Evolutionary conservation across 371 early-diverging fungal species (phyloP), one percentile per base, ranked within the genome.

Genomic region (Mucor indicus): DNA sequence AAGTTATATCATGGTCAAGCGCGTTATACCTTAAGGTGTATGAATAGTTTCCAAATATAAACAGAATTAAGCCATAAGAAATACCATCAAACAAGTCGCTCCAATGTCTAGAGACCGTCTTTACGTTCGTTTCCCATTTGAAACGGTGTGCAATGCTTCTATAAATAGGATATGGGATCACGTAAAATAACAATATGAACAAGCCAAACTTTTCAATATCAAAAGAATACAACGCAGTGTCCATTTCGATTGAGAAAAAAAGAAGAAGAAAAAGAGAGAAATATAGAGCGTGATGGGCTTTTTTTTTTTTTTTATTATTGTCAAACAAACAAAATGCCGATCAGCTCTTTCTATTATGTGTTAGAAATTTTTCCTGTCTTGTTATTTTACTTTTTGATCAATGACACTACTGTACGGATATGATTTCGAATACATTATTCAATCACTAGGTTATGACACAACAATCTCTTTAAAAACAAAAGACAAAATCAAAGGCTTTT

Each of bases 41-140:
- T 6, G 89, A 62, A 60, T 91, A 91, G 63, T 87, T 87, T 21
- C 91, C 91, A 75, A 89, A 79, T n/a, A 86, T 80, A 68, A 92
- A 91, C 5, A 91, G 56, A n/a, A 90, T 65, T 17, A 79, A 67
- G 4, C 79, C 71, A 55, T 86, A 87, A 1, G 74, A 58, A 12
- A 86, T 60, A 0, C 77, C 83, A 13, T 67, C 52, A 33, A 83
- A 57, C 4, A 80, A 20, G 56, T 89, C 86, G 48, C 81, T 80
- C 56, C 80, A 87, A 41, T 85, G 85, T 21, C 85, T 72, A 9
- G 80, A 80, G 6, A 79, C 55, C 13, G 80, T 72, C 48, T 87
- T 87, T 13, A 58, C 53, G 27, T 80, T 77, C 16, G 75, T 68
- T 55, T 90, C 90, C 81, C 85, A 86, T 20, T 79, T 70, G 42